Percentiles rank a stretch among this genome's conserved stretches.
These are phyloP conservation scores for Verticillium nonalfalfae DNA, from an alignment of 2,329 filamentous ascomycete genomes.

Conservation along the genomic window DNA sequence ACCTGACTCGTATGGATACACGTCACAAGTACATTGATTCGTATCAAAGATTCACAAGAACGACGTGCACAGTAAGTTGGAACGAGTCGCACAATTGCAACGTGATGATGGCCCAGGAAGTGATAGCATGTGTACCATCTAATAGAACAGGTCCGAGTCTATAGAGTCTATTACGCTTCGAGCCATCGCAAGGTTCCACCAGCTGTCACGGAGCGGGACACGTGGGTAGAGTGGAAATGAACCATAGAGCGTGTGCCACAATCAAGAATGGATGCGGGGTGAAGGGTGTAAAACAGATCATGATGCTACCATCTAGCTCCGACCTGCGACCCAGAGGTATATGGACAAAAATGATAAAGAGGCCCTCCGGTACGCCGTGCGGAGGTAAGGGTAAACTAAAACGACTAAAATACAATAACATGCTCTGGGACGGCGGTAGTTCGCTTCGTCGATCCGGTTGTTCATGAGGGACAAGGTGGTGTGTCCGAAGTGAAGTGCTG, in stretches of 20 bases:
- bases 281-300: not conserved
- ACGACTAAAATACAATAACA: slow-evolving; percentile 4
- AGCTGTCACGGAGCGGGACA: not conserved
- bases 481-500: not conserved
- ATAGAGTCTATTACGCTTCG: no score
- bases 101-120: no score
- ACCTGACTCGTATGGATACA: not conserved
- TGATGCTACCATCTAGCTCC: not conserved
- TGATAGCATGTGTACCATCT: no score
- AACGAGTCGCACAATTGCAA: no score
- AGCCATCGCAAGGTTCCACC: no score
- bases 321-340: not conserved
- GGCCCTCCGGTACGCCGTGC: slow-evolving; percentile 10
- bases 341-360: not conserved
- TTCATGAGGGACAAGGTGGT: not conserved
- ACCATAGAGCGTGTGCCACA: not conserved
- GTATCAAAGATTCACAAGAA: no score
- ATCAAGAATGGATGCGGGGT: not conserved
- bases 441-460: not conserved
- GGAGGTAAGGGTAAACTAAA: slow-evolving; percentile 1
- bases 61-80: no score
- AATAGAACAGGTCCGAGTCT: no score
- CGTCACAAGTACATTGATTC: no score
- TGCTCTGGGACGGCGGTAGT: not conserved
- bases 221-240: not conserved